Percentiles rank a stretch among this genome's conserved stretches.
These are phyloP conservation scores for Carex littledalei DNA, from an alignment of 176 grass and related monocot genomes.

Conservation along the genomic window DNA sequence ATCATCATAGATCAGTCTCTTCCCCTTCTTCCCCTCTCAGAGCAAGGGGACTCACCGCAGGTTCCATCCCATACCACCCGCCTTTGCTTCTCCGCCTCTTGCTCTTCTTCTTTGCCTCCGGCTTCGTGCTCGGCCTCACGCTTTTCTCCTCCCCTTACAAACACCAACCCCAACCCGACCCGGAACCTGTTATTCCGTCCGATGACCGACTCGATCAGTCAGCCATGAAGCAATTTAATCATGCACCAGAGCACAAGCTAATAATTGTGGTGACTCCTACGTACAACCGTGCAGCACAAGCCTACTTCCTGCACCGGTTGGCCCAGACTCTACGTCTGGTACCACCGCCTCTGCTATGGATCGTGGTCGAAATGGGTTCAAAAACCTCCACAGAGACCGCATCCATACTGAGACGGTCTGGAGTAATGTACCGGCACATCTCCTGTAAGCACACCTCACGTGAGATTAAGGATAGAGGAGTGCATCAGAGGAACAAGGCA, in stretches of 20 bases:
- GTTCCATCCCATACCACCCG: conserved; percentile 4
- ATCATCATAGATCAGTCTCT: not conserved
- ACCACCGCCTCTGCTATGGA: conserved; percentile 49
- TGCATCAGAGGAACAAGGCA: conserved; percentile 78
- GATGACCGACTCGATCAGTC: not conserved
- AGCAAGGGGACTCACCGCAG: not conserved
- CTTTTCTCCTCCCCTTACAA: conserved; percentile 50
- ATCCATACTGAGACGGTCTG: conserved; percentile 47
- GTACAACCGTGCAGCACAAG: conserved; percentile 59
- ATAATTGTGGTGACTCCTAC: conserved; percentile 57
- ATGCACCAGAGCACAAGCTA: not conserved
- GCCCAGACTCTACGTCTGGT: conserved; percentile 76
- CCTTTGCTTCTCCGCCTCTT: conserved; percentile 24
- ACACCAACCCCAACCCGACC: conserved; percentile 16
- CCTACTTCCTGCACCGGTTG: conserved; percentile 60
- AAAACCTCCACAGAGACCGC: conserved; percentile 53
- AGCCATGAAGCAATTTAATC: not conserved
- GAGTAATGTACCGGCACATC: conserved; percentile 78
- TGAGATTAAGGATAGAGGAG: conserved; percentile 39
- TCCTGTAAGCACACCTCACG: conserved; percentile 31
- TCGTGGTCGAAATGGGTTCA: conserved; percentile 68
- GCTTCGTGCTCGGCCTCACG: conserved; percentile 69
- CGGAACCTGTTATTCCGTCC: not conserved
- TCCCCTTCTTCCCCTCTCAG: not conserved
- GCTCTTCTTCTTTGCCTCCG: conserved; percentile 32